A percentile compares a stretch with the other conserved stretches of the same genome.
phyloP scores from a whole-genome alignment of 306 rosid genomes.

The Phaseolus lunatus region DNA sequence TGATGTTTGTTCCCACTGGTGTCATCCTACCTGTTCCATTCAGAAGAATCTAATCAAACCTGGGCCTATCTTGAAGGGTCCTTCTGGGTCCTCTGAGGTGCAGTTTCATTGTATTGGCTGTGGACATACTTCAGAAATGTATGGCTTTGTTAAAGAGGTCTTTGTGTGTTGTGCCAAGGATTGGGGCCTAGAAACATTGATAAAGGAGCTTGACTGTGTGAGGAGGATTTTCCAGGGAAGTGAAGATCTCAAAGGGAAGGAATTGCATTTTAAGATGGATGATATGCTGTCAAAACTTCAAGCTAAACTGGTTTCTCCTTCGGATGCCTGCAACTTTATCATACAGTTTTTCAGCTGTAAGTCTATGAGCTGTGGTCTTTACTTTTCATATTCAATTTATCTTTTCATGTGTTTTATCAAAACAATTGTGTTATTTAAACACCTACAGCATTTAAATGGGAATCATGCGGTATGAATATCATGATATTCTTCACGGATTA shows the following conservation, averaged over 20 bases:
- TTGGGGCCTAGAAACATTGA: conserved; percentile 75
- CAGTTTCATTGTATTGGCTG: conserved; percentile 86
- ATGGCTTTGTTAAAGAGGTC: conserved; percentile 87
- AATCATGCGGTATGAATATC: conserved; percentile 15
- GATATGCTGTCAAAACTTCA: conserved; percentile 66
- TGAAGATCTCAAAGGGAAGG: conserved; percentile 83
- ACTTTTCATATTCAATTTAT: conserved; percentile 9
- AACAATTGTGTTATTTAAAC: conserved; percentile 11
- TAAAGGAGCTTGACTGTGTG: conserved; percentile 86
- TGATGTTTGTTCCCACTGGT: conserved; percentile 90
- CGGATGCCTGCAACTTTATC: conserved; percentile 74
- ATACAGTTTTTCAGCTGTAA: conserved; percentile 78
- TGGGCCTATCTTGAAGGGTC: conserved; percentile 84
- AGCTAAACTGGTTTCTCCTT: conserved; percentile 65
- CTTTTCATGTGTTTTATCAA: not conserved
- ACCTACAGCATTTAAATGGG: conserved; percentile 4
- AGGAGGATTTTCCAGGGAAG: conserved; percentile 72
- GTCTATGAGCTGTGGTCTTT: conserved; percentile 37
- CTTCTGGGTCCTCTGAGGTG: conserved; percentile 72
- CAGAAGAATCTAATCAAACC: conserved; percentile 76
- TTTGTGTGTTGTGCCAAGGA: conserved; percentile 76
- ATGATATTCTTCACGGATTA: not conserved
- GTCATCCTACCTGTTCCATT: conserved; percentile 84
- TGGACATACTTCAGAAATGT: conserved; percentile 84
- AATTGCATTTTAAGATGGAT: conserved; percentile 65